Conservation (phyloP, 495 filamentous ascomycete species). For the Penicillium subrubescens region DNA sequence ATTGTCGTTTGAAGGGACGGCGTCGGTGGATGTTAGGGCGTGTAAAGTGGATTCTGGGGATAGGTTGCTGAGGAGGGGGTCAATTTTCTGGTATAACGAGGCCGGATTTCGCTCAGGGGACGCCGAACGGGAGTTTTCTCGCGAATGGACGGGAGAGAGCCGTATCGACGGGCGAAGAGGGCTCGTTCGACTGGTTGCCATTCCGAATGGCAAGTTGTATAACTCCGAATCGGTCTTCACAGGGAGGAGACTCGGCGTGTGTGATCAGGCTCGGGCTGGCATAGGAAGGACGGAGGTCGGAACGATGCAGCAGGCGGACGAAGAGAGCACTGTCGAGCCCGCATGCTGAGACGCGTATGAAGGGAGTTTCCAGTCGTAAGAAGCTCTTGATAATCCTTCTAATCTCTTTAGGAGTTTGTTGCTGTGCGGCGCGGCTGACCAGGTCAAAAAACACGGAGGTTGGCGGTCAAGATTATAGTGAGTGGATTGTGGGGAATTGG, state of each 20-base stretch:
- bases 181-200: conserved; percentile 39
- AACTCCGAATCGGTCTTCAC: conserved; percentile 19
- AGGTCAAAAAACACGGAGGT: conserved; percentile 6
- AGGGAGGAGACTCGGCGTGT: conserved; percentile 15
- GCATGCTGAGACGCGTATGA: conserved; percentile 33
- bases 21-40: conserved; percentile 56
- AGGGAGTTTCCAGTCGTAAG: conserved; percentile 1
- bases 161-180: conserved; percentile 33
- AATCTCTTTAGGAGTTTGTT: conserved; percentile 2
- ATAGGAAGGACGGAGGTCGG: conserved; percentile 26
- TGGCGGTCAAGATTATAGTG: conserved; percentile 9
- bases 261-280: conserved; percentile 20
- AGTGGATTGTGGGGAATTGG: background rate
- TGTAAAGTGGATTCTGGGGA: conserved; percentile 59
- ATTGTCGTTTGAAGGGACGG: conserved; percentile 51
- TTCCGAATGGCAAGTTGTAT: conserved; percentile 27
- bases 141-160: conserved; percentile 31
- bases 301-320: conserved; percentile 25
- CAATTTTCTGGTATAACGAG: conserved; percentile 37
- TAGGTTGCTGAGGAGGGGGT: conserved; percentile 56
- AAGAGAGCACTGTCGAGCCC: conserved; percentile 31
- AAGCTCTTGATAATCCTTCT: conserved; percentile 1
- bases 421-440: background rate
- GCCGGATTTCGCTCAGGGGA: conserved; percentile 30
- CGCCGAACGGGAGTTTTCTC: conserved; percentile 28